Evolutionary conservation across 345 rosid species (phyloP).

Genomic region (Ceriops decandra): DNA sequence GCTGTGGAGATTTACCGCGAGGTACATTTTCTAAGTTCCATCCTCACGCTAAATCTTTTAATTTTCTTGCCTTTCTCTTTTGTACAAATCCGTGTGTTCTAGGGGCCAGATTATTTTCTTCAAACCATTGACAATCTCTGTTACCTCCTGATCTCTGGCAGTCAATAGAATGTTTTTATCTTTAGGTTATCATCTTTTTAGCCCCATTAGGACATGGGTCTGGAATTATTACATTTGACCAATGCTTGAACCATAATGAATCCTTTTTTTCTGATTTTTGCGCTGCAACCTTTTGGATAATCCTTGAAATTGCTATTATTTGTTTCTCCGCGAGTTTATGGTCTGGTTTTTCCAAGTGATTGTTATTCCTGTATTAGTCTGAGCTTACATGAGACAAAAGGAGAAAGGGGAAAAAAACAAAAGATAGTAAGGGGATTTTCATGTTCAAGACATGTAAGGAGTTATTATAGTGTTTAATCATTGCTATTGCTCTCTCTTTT

Average conservation of each 20-base stretch:
- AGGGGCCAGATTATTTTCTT: background rate
- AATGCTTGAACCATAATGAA: background rate
- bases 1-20: constrained; percentile 56
- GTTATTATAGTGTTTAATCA: background rate
- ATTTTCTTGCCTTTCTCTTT: constrained; percentile 1
- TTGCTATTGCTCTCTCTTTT: background rate
- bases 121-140: background rate
- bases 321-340: no score
- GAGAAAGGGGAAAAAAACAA: no score
- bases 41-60: background rate
- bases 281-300: background rate
- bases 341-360: no score
- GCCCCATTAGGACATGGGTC: background rate
- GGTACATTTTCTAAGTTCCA: constrained; percentile 38
- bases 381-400: no score
- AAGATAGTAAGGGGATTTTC: no score
- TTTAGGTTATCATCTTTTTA: background rate
- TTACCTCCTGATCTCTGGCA: background rate
- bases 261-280: background rate
- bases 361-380: no score
- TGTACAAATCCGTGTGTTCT: background rate
- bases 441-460: background rate
- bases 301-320: background rate
- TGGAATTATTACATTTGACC: background rate
- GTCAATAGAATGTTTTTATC: background rate